Base-by-base conservation (phyloP, 1,284 basidiomycete genomes). In the Tilletia caries region DNA sequence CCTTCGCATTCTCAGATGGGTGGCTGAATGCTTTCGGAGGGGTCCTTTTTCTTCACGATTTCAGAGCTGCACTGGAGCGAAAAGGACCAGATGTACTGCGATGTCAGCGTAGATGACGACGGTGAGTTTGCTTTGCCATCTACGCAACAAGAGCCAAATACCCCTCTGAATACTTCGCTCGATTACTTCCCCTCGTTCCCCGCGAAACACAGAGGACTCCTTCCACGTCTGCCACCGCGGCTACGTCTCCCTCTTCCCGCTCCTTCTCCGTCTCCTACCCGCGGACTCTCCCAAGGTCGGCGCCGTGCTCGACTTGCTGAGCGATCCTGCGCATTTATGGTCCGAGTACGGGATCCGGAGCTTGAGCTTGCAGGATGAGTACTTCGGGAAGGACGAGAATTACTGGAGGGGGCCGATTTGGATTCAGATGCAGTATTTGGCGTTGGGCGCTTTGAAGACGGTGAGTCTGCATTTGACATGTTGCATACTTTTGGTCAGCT, bases 341-440 rank as follows among this genome's bases (percentile, higher is more conserved):
- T 95, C 93, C 2, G 87, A 89, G 0, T 93, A 90, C 82, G 94
- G 94, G 64, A 86, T 97, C 50, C 90, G 94, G 48, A 94, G 92
- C 75, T 85, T 97, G 67, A 92, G 92, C 15, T 89, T 87, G 44
- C 88, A 89, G 20, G 92, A 97, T 79, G 88, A 90, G n/a, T 87
- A 91, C 68, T 97, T 93, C 77, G 94, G 93, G 20, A 86, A 89
- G 77, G 91, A 95, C 84, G 93, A 95, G 83, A 92, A 96, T 84
- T 97, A 97, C 84, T 97, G 94, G 94, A 90, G 91, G 77, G 93
- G 94, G 2, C 92, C 95, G 1, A 91, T 97, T 67, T 97, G 94
- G 94, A 88, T 96, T 34, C 94, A 92, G 82, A 93, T 97, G 90
- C 96, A 97, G 84, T 97, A 93, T 81, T 87, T 97, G 74, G 89